These are phyloP conservation scores for Trichoderma brevicompactum DNA, from an alignment of 2,329 filamentous ascomycete species.

Conservation along the genomic window DNA sequence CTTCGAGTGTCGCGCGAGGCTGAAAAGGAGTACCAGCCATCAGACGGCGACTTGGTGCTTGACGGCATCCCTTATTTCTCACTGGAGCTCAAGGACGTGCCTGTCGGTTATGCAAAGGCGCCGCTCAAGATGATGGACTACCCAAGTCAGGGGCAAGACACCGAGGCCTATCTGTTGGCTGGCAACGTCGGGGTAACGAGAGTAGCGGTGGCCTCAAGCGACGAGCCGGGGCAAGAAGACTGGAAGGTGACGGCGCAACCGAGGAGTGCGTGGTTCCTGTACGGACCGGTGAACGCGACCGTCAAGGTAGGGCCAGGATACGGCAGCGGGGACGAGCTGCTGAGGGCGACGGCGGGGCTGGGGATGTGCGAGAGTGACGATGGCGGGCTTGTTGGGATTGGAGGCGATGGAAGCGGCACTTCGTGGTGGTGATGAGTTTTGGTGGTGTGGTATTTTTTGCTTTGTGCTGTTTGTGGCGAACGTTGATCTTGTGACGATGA, in stretches of 20 bases:
- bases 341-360: constrained; percentile 19
- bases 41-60: constrained; percentile 32
- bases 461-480: no score
- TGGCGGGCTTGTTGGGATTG: background rate
- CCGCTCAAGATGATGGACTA: constrained; percentile 46
- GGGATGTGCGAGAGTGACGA: constrained; percentile 12
- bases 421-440: background rate
- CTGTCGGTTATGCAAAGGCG: constrained; percentile 47
- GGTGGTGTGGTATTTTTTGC: background rate
- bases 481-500: no score
- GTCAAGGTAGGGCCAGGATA: constrained; percentile 31
- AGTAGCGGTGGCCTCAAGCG: constrained; percentile 28
- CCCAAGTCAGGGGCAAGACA: constrained; percentile 28
- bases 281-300: constrained; percentile 42
- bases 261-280: constrained; percentile 48
- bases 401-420: background rate
- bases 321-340: constrained; percentile 32
- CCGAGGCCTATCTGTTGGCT: constrained; percentile 44
- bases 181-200: constrained; percentile 45
- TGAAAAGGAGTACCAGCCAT: constrained; percentile 8
- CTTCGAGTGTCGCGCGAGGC: constrained; percentile 32
- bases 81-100: constrained; percentile 37
- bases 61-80: constrained; percentile 41
- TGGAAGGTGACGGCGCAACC: constrained; percentile 40
- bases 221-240: background rate